Conservation (phyloP, 345 rosid species). For the Anastatica hierochuntica region DNA sequence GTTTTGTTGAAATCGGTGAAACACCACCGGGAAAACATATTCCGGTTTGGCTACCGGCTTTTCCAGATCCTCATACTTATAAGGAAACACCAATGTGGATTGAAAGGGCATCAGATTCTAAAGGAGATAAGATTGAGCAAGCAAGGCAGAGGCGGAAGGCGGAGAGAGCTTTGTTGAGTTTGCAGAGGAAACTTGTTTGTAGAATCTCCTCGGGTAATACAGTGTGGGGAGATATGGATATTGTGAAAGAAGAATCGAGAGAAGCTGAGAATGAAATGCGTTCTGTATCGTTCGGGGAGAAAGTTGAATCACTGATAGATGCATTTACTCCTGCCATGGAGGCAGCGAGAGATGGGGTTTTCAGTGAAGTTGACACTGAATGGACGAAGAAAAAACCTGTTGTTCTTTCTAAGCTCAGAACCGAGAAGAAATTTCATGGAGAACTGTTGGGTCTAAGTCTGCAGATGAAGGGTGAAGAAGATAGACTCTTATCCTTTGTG, state of each 20-base stretch:
- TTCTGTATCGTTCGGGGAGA: constrained; percentile 39
- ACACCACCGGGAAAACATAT: constrained; percentile 75
- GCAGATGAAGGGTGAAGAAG: constrained; percentile 41
- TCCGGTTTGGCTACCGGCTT: constrained; percentile 87
- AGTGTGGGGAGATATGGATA: constrained; percentile 23
- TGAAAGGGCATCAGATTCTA: constrained; percentile 57
- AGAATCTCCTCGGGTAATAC: constrained; percentile 36
- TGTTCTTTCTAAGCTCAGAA: constrained; percentile 48
- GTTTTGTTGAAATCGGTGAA: constrained; percentile 68
- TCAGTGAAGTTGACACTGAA: constrained; percentile 33
- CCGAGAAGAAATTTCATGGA: constrained; percentile 54
- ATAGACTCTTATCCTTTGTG: constrained; percentile 31
- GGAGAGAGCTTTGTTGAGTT: constrained; percentile 75
- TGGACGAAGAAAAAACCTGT: constrained; percentile 37
- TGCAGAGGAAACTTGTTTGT: constrained; percentile 75
- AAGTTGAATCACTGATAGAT: constrained; percentile 50
- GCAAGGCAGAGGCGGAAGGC: constrained; percentile 83
- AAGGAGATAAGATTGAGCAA: constrained; percentile 83
- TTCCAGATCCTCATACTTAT: constrained; percentile 93
- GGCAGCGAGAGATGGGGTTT: constrained; percentile 40
- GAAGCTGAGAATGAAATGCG: constrained; percentile 32
- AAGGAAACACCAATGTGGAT: constrained; percentile 78
- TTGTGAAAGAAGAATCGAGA: constrained; percentile 27
- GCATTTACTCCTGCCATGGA: constrained; percentile 86
- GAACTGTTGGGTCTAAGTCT: constrained; percentile 51